phyloP scores from a whole-genome alignment of 2,329 filamentous ascomycete genomes.

The Neoarthrinium moseri region DNA sequence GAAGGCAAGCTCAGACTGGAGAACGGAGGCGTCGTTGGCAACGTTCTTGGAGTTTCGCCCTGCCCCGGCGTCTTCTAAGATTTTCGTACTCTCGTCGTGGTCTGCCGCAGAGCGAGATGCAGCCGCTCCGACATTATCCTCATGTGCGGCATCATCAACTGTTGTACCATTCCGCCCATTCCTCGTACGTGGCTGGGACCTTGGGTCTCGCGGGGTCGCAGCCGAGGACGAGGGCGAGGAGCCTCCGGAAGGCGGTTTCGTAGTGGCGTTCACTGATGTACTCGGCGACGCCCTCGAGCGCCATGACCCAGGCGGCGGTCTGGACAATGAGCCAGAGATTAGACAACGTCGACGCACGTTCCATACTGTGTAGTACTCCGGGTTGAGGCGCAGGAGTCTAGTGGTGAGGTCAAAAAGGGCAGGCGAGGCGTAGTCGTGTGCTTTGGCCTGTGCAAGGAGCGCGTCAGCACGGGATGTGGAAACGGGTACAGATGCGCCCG shows the following conservation, averaged over 20 bases:
- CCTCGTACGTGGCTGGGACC: constrained; percentile 48
- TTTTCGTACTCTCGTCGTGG: no score
- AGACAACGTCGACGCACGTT: constrained; percentile 77
- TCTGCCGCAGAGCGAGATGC: no score
- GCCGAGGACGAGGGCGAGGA: constrained; percentile 53
- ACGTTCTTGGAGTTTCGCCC: constrained; percentile 7
- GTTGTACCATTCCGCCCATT: constrained; percentile 52
- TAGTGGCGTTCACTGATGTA: constrained; percentile 53
- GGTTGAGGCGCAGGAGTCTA: constrained; percentile 73
- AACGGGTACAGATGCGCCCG: constrained; percentile 9
- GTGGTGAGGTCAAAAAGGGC: constrained; percentile 67
- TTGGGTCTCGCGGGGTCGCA: constrained; percentile 46
- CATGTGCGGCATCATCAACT: constrained; percentile 37
- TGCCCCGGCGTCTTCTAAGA: no score
- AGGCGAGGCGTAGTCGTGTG: constrained; percentile 44
- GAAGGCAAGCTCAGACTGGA: constrained; percentile 76
- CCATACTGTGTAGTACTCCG: constrained; percentile 90
- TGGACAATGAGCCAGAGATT: constrained; percentile 58
- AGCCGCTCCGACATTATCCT: no score
- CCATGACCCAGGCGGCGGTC: constrained; percentile 40
- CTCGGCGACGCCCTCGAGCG: constrained; percentile 54
- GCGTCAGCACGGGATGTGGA: background rate
- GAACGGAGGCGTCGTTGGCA: constrained; percentile 41
- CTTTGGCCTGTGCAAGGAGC: constrained; percentile 34
- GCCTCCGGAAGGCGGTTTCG: constrained; percentile 62